Base-by-base conservation (phyloP, 148 eudicot genomes). In the Rhododendron ferrugineum region DNA sequence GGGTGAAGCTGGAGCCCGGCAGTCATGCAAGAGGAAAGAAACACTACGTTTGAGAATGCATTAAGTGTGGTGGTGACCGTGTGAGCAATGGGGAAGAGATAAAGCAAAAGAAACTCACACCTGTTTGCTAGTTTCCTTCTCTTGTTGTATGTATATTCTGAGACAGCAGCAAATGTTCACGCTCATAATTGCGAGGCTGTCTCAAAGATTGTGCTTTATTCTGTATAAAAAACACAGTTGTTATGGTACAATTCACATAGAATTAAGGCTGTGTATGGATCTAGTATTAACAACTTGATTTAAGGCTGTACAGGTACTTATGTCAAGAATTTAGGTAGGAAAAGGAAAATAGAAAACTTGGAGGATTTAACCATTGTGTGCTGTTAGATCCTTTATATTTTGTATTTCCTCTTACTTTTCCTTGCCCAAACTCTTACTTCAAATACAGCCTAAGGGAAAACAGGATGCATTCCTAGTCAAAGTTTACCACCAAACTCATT, bases 131-230 rank as follows among this genome's bases (percentile, higher is more conserved):
- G 36, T 84, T 84, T 73, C 87, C 91, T 72, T 87, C 87, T 70
- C 83, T 34, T 76, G 81, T 56, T 85, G 34, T 11, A 11, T 88
- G 72, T 83, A 81, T 83, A 76, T 82, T 78, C 1, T 88, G 87
- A 32, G 93, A 88, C 75, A 49, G 30, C 16, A 75, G 87, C 62
- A 83, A 30, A 44, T 80, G 90, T 74, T 92, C 95, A 58, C 77
- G 40, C 56, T 84, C 89, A 47, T 79, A 70, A 77, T 47, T 82
- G 10, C 85, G 46, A 3, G 20, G 87, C 85, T 91, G 92, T 89
- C 84, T 88, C 54, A 80, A 85, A 70, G 88, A 86, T 70, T 77
- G 72, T 37, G 85, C 70, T 82, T 86, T 91, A 70, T 93, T 96
- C 95, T 95, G 90, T 85, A 64, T n/a, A 18, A 70, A 70, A 70